These are phyloP conservation scores for Podila epicladia DNA, from an alignment of 192 early-diverging fungal genomes.

Conservation along the genomic window DNA sequence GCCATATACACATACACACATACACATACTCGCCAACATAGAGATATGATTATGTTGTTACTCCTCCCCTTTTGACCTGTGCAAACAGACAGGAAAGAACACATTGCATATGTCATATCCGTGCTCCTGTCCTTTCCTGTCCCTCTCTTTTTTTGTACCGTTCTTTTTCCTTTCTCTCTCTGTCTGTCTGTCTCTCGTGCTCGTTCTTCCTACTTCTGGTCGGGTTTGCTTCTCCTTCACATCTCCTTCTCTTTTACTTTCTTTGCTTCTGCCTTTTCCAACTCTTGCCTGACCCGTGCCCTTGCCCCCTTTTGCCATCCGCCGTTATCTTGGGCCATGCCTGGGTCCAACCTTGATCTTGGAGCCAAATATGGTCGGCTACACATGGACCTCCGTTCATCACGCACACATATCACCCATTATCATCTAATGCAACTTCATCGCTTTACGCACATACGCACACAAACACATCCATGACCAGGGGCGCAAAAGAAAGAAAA, in stretches of 20 bases:
- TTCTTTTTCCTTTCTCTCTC: conserved; percentile 1
- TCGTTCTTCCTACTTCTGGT: background rate
- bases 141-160: background rate
- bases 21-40: too few species aligned
- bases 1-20: too few species aligned
- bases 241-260: background rate
- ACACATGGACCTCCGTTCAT: background rate
- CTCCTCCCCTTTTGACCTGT: too few species aligned
- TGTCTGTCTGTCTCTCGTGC: background rate
- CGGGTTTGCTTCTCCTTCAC: background rate
- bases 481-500: too few species aligned
- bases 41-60: too few species aligned
- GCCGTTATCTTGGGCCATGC: background rate
- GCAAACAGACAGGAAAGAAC: background rate
- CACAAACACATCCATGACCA: too few species aligned
- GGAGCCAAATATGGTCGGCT: background rate
- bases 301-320: background rate
- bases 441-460: background rate
- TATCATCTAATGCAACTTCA: background rate
- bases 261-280: background rate
- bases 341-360: background rate
- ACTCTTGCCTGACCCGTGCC: background rate
- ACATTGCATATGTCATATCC: conserved; percentile 4
- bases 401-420: background rate
- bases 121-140: background rate